phyloP scores from a whole-genome alignment of 176 grass and related monocot genomes.

The Alloteropsis semialata region DNA sequence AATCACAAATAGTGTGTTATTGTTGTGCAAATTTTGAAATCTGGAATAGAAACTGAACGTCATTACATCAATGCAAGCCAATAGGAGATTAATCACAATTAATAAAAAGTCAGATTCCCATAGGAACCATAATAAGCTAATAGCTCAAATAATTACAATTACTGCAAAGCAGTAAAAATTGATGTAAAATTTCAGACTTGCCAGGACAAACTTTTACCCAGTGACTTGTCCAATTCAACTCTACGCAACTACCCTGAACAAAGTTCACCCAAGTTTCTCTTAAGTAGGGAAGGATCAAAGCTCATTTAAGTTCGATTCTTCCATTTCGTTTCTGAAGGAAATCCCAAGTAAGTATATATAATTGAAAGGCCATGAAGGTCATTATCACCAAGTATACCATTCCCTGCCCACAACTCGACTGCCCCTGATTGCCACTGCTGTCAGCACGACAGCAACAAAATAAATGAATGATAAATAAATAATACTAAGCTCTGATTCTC shows the following conservation, averaged over 20 bases:
- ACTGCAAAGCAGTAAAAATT: not conserved
- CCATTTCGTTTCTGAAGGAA: not conserved
- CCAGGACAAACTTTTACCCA: not conserved
- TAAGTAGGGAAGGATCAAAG: not conserved
- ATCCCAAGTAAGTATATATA: not conserved
- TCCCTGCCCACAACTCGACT: not conserved
- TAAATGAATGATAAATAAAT: not conserved
- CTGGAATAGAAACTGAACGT: not conserved
- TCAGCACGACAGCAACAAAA: not conserved
- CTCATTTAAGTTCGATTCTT: not conserved
- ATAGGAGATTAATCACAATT: not conserved
- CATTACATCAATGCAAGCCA: not conserved
- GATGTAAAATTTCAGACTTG: not conserved
- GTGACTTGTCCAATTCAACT: not conserved
- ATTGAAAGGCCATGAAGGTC: slow-evolving; percentile 20
- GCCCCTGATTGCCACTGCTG: not conserved
- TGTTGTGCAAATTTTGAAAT: not conserved
- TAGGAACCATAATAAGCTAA: not conserved
- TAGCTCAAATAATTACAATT: not conserved
- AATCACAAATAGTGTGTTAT: not conserved
- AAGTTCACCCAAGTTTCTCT: not conserved
- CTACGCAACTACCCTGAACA: not conserved
- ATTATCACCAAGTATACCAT: slow-evolving; percentile 17
- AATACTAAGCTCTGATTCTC: not conserved
- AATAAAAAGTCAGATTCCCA: not conserved